A percentile compares a stretch with the other conserved stretches of the same genome.
Evolutionary conservation across 2,329 filamentous ascomycete genomes (phyloP).

Genomic region (Penicillium polonicum): DNA sequence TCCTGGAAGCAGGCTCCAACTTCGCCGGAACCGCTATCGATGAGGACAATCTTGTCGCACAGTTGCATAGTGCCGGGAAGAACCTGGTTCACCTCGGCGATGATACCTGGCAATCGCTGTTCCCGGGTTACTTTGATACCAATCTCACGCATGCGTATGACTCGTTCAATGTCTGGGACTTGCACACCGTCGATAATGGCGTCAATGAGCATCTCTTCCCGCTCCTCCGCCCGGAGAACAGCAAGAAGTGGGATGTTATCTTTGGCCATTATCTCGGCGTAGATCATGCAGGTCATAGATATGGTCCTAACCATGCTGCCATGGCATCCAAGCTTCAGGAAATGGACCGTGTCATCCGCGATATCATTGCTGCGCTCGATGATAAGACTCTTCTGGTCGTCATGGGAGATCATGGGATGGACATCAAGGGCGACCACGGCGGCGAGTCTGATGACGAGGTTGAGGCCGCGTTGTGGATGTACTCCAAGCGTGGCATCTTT

Average conservation of each 20-base stretch:
- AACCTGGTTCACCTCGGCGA: conserved; percentile 93
- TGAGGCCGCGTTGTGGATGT: conserved; percentile 96
- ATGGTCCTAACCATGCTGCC: conserved; percentile 86
- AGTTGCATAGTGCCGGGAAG: conserved; percentile 64
- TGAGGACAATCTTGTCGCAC: conserved; percentile 75
- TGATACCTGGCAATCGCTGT: conserved; percentile 93
- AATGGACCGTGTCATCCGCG: conserved; percentile 79
- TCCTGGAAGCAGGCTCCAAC: conserved; percentile 89
- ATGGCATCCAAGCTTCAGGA: conserved; percentile 89
- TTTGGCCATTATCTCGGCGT: conserved; percentile 93
- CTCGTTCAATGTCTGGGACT: conserved; percentile 97
- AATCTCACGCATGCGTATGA: conserved; percentile 88
- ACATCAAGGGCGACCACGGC: conserved; percentile 94
- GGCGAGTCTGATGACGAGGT: conserved; percentile 96
- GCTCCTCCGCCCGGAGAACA: conserved; percentile 65
- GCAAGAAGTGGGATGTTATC: conserved; percentile 83
- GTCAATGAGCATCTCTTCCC: conserved; percentile 84
- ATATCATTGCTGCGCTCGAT: conserved; percentile 70
- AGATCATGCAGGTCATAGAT: conserved; percentile 94
- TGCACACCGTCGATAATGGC: conserved; percentile 95
- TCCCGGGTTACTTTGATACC: conserved; percentile 87
- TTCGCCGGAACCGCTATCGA: conserved; percentile 95
- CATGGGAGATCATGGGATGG: conserved; percentile 99
- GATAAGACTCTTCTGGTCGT: conserved; percentile 86
- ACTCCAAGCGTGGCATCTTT: conserved; percentile 82